Percentiles rank a stretch among this genome's conserved stretches.
Conservation (phyloP, 1,284 basidiomycete species). For the Cutaneotrichosporon sp. region DNA sequence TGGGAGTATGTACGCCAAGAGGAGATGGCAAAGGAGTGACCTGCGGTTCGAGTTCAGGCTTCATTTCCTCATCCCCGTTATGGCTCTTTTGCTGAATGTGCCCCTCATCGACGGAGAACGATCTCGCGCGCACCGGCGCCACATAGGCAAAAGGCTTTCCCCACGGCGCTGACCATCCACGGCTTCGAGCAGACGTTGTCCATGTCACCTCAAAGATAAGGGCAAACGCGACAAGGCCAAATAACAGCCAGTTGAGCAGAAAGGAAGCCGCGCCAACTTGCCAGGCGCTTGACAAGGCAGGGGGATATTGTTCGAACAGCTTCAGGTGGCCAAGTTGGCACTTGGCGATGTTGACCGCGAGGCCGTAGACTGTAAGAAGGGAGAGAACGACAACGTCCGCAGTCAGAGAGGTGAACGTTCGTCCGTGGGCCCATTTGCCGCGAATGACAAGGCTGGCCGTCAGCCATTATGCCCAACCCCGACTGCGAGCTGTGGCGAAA, state of each 20-base stretch:
- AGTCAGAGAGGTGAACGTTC: not conserved
- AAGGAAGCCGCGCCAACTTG: no score
- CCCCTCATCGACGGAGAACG: not conserved
- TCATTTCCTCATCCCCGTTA: not conserved
- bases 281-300: no score
- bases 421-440: not conserved
- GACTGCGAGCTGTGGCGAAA: no score
- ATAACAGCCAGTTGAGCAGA: no score
- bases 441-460: not conserved
- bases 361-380: not conserved
- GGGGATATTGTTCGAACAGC: no score
- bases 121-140: not conserved
- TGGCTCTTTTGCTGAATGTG: no score
- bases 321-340: not conserved
- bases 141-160: not conserved
- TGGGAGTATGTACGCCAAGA: no score
- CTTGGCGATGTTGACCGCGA: not conserved
- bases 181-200: not conserved
- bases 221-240: no score
- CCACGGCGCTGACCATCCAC: not conserved
- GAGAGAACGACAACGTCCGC: not conserved
- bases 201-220: not conserved
- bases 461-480: no score
- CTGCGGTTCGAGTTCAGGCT: no score
- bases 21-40: no score